Evolutionary conservation across 352 stramenopile species (phyloP).

Genomic region (Elongisporangium undulatum): DNA sequence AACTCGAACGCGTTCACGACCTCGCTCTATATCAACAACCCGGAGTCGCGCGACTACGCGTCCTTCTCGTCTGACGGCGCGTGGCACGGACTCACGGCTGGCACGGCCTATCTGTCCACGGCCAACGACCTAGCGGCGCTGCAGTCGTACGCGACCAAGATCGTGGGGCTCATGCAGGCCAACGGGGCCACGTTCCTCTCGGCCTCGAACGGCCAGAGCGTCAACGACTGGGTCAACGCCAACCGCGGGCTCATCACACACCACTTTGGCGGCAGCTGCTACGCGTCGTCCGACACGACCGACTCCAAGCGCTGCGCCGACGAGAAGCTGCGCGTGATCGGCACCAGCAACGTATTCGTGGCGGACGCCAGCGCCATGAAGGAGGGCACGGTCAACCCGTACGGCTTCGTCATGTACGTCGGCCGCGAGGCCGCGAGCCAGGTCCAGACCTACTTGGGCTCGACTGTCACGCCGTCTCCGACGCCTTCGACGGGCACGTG

Average conservation of each 20-base stretch:
- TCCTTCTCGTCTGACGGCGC: conserved; percentile 33
- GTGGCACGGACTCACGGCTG: conserved; percentile 34
- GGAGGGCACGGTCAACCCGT: conserved; percentile 65
- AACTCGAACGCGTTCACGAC: conserved; percentile 32
- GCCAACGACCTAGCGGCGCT: conserved; percentile 51
- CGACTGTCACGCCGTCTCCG: conserved; percentile 6
- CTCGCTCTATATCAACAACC: conserved; percentile 63
- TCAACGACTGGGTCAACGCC: conserved; percentile 34
- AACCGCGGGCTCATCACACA: conserved; percentile 28
- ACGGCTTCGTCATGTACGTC: conserved; percentile 75
- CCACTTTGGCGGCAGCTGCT: conserved; percentile 73
- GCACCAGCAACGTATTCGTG: conserved; percentile 67
- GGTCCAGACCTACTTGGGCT: conserved; percentile 26
- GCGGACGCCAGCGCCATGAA: conserved; percentile 52
- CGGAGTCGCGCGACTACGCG: conserved; percentile 32
- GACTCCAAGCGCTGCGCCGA: conserved; percentile 55
- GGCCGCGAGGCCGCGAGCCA: conserved; percentile 42
- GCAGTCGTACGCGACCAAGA: conserved; percentile 32
- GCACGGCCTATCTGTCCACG: conserved; percentile 32
- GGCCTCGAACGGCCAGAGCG: conserved; percentile 17
- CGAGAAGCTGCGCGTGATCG: conserved; percentile 50
- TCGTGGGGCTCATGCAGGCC: conserved; percentile 31
- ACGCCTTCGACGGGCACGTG: conserved; percentile 12
- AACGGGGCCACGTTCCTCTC: conserved; percentile 50
- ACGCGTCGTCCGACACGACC: conserved; percentile 38